phyloP scores from a whole-genome alignment of 2,329 filamentous ascomycete species.

The Clarireedia sp. region DNA sequence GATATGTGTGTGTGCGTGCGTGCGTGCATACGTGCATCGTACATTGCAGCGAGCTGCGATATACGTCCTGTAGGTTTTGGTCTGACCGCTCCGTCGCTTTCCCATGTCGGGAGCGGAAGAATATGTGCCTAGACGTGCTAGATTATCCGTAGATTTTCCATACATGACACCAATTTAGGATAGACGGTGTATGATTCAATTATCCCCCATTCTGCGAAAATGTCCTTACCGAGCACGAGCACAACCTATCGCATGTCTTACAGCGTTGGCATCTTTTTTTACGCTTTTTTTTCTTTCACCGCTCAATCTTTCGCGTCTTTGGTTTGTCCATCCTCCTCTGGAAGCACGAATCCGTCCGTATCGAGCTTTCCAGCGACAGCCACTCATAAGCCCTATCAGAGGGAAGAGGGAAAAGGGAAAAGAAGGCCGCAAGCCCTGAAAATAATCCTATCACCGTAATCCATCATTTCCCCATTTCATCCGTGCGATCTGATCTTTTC shows the following conservation, averaged over 20 bases:
- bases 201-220: neutral
- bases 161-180: neutral
- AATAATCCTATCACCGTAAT: neutral
- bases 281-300: neutral
- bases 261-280: neutral
- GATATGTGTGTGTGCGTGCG: too few relatives aligned
- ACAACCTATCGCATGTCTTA: neutral
- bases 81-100: neutral
- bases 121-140: neutral
- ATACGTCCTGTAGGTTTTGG: neutral
- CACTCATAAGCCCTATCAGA: neutral
- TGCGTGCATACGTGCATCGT: too few relatives aligned
- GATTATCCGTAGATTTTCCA: neutral
- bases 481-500: neutral
- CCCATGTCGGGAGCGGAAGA: neutral
- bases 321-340: neutral
- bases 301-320: neutral
- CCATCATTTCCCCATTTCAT: neutral
- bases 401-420: neutral
- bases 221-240: neutral
- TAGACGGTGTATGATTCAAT: neutral
- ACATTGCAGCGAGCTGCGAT: too few relatives aligned
- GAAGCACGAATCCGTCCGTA: neutral
- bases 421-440: neutral
- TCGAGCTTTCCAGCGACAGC: neutral